These are phyloP conservation scores for Brachypodium distachyon DNA, from an alignment of 202 grass and related monocot species.

Conservation along the genomic window DNA sequence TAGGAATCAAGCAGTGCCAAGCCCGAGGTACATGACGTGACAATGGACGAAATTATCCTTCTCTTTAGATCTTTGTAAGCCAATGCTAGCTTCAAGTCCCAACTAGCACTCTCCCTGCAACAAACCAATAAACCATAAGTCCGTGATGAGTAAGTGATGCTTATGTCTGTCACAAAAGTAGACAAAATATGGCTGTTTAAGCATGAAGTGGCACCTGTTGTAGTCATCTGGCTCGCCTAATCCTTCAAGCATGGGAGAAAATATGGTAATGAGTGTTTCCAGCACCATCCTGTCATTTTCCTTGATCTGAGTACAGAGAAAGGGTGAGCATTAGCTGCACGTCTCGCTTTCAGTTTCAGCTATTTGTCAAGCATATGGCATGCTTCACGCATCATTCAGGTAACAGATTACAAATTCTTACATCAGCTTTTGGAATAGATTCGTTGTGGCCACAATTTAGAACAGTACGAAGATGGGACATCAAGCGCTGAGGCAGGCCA, in stretches of 20 bases:
- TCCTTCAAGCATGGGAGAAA: conserved; percentile 74
- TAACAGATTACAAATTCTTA: neutral
- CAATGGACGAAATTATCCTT: conserved; percentile 55
- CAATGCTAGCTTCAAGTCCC: conserved; percentile 64
- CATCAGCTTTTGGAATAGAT: conserved; percentile 14
- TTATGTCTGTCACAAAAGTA: neutral
- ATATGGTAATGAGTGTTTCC: conserved; percentile 75
- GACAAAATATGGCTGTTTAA: neutral
- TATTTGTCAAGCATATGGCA: neutral
- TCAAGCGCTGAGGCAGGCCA: conserved; percentile 55
- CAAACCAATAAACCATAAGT: neutral
- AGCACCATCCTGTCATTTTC: conserved; percentile 66
- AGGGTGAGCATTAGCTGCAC: neutral
- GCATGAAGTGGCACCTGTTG: conserved; percentile 18
- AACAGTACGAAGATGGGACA: conserved; percentile 58
- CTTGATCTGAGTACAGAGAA: conserved; percentile 29
- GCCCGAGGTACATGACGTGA: conserved; percentile 48
- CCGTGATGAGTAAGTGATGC: neutral
- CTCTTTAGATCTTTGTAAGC: conserved; percentile 67
- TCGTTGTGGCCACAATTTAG: conserved; percentile 36
- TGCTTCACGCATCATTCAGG: neutral
- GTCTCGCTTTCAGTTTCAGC: neutral
- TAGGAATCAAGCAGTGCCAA: conserved; percentile 36
- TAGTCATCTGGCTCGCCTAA: conserved; percentile 35
- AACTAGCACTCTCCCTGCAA: conserved; percentile 43